These are phyloP conservation scores for Phaeotremella fagi DNA, from an alignment of 768 basidiomycete species.

Conservation along the genomic window DNA sequence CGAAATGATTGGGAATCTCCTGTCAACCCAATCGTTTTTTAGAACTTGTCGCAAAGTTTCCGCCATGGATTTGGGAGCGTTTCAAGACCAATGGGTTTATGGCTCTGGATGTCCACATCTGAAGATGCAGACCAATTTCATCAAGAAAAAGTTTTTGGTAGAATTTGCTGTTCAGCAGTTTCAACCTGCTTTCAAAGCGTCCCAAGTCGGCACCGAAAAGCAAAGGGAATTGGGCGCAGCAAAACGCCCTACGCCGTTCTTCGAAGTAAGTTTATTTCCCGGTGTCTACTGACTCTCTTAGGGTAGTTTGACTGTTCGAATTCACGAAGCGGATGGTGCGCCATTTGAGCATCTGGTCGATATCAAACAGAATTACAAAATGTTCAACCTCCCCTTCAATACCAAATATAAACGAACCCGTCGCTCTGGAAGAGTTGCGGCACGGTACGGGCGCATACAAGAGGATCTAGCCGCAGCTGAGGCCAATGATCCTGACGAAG, in stretches of 20 bases:
- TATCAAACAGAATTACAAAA: conserved; percentile 77
- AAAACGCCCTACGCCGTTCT: conserved; percentile 67
- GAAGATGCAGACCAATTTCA: conserved; percentile 82
- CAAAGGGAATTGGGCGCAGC: conserved; percentile 16
- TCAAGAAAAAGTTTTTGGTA: conserved; percentile 96
- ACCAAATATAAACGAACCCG: conserved; percentile 43
- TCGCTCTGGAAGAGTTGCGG: conserved; percentile 32
- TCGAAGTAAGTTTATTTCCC: conserved; percentile 64
- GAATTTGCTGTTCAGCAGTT: conserved; percentile 92
- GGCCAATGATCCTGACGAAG: conserved; percentile 25
- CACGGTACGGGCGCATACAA: conserved; percentile 36
- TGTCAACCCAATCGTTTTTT: conserved; percentile 86
- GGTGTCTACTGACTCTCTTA: conserved; percentile 46
- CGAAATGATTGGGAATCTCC: conserved; percentile 71
- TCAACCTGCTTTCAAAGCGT: conserved; percentile 65
- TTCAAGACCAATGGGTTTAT: conserved; percentile 99
- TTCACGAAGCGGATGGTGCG: conserved; percentile 98
- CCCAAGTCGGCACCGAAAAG: conserved; percentile 57
- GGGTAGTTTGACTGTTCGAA: conserved; percentile 98
- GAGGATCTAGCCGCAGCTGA: conserved; percentile 27
- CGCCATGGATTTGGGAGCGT: conserved; percentile 65
- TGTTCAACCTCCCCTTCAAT: conserved; percentile 97
- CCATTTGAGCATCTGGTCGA: conserved; percentile 98
- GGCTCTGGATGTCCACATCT: conserved; percentile 94
- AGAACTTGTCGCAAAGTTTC: conserved; percentile 89